Conservation (phyloP, 169 alveolate species). For the Plasmodium knowlesi region DNA sequence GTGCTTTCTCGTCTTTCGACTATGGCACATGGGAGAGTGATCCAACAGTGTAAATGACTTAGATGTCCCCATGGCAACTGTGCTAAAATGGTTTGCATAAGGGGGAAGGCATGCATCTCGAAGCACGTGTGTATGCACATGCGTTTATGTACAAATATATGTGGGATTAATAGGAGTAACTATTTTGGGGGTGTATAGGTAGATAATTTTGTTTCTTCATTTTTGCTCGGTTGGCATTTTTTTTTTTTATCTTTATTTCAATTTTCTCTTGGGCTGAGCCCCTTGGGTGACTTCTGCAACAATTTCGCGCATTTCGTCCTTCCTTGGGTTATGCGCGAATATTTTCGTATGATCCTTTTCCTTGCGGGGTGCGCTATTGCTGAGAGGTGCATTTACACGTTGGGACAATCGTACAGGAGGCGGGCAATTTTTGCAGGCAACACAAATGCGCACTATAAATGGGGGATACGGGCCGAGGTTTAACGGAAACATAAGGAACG, state of each 20-base stretch:
- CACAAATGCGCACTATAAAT: background rate
- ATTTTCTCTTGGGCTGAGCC: background rate
- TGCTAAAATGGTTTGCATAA: background rate
- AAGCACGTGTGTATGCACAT: background rate
- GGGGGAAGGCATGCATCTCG: background rate
- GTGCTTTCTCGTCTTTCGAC: background rate
- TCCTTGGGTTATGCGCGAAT: background rate
- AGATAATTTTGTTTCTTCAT: background rate
- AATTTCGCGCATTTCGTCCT: background rate
- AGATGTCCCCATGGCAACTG: background rate
- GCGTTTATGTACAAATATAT: background rate
- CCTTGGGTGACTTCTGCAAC: background rate
- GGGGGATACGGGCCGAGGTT: background rate
- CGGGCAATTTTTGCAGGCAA: background rate
- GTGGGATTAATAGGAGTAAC: background rate
- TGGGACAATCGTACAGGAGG: background rate
- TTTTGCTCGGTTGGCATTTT: background rate
- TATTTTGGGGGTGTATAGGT: background rate
- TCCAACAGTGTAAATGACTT: background rate
- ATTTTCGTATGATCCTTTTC: background rate
- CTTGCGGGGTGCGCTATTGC: background rate
- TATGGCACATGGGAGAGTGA: background rate
- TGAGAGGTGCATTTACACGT: background rate
- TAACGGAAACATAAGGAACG: background rate
- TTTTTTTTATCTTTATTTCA: background rate